Evolutionary conservation across 352 stramenopile species (phyloP).

Genomic region (Phytophthora agathidicida): DNA sequence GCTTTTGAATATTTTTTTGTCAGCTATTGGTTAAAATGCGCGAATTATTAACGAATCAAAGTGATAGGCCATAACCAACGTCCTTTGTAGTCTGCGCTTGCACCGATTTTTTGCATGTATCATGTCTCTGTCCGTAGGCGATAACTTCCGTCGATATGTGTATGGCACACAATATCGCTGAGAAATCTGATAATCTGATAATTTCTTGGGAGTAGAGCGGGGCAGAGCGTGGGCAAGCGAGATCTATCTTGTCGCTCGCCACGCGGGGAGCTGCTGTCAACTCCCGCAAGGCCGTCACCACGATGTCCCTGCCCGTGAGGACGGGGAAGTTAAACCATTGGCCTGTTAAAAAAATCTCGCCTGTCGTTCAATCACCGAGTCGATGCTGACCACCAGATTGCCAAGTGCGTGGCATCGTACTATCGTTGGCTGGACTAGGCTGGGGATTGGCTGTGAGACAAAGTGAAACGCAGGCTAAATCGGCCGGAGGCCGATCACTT

Average conservation of each 20-base stretch:
- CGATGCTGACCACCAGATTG: constrained; percentile 8
- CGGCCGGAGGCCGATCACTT: constrained; percentile 24
- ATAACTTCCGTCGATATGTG: constrained; percentile 7
- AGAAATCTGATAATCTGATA: constrained; percentile 18
- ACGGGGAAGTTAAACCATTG: neutral
- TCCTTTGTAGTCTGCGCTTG: neutral
- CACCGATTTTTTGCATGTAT: no score
- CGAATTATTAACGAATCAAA: neutral
- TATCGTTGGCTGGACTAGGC: constrained; percentile 1
- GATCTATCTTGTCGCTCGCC: no score
- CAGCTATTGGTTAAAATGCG: constrained; percentile 1
- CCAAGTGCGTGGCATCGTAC: constrained; percentile 4
- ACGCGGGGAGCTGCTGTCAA: neutral
- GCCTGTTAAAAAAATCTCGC: constrained; percentile 12
- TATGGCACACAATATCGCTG: no score
- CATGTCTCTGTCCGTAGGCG: no score
- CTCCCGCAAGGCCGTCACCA: neutral
- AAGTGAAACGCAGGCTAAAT: neutral
- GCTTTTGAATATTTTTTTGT: neutral
- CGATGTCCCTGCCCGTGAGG: neutral
- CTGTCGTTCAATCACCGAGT: constrained; percentile 9
- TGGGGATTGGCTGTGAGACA: constrained; percentile 3
- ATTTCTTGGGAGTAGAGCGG: no score
- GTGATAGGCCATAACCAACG: neutral
- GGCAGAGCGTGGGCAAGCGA: no score